A percentile compares a stretch with the other conserved stretches of the same genome.
phyloP scores from a whole-genome alignment of 2,329 filamentous ascomycete species.

The Stagonosporopsis vannaccii region DNA sequence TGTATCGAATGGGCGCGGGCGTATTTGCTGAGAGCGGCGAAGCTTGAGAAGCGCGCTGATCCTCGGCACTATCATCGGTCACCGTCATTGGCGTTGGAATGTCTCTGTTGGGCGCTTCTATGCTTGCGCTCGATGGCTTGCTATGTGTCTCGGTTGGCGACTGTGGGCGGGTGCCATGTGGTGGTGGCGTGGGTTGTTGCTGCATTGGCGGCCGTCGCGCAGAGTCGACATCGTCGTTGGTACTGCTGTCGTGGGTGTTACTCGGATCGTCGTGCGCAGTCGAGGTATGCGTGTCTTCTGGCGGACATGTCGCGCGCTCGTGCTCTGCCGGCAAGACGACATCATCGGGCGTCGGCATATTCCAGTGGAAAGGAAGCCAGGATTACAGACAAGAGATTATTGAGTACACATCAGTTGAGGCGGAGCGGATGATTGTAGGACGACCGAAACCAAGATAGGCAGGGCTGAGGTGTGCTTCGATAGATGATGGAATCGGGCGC shows the following conservation, averaged over 20 bases:
- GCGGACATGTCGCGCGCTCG: constrained; percentile 59
- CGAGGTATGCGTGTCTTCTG: constrained; percentile 50
- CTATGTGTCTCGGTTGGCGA: constrained; percentile 33
- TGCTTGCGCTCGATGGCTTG: constrained; percentile 42
- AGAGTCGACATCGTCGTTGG: constrained; percentile 26
- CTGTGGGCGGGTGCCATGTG: constrained; percentile 30
- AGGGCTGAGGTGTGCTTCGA: constrained; percentile 15
- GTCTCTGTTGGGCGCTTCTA: constrained; percentile 46
- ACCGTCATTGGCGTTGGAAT: constrained; percentile 49
- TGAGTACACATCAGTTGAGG: constrained; percentile 30
- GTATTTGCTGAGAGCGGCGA: constrained; percentile 42
- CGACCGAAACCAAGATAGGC: constrained; percentile 9
- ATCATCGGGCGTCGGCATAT: constrained; percentile 61
- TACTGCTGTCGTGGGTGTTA: constrained; percentile 29
- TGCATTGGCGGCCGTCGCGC: constrained; percentile 6
- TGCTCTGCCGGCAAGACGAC: constrained; percentile 52
- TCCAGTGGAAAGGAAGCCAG: constrained; percentile 39
- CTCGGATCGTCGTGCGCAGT: constrained; percentile 40
- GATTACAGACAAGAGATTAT: constrained; percentile 29
- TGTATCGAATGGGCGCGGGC: constrained; percentile 32
- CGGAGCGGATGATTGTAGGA: constrained; percentile 14
- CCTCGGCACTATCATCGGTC: constrained; percentile 44
- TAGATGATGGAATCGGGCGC: constrained; percentile 13
- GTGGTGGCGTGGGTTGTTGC: constrained; percentile 49
- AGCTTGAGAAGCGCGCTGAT: constrained; percentile 43